These are phyloP conservation scores for Neophaeococcomyces mojaviensis DNA, from an alignment of 2,329 filamentous ascomycete species.

Conservation along the genomic window DNA sequence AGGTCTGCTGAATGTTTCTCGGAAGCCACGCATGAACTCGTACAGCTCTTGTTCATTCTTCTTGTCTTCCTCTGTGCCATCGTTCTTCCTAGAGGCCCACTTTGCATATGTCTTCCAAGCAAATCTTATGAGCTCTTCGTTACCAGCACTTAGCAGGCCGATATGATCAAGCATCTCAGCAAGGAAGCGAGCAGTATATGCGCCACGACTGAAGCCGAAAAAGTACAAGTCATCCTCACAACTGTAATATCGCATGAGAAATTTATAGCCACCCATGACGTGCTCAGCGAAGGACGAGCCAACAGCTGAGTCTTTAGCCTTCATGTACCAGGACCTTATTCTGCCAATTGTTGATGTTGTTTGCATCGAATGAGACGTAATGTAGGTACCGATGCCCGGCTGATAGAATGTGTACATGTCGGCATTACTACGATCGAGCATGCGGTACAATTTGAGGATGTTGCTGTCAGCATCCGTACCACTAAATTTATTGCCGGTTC, in stretches of 20 bases:
- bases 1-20: slow-evolving; percentile 71
- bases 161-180: slow-evolving; percentile 82
- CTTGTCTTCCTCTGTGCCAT: slow-evolving; percentile 33
- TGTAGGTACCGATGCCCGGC: slow-evolving; percentile 59
- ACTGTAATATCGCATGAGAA: slow-evolving; percentile 66
- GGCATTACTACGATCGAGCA: slow-evolving; percentile 23
- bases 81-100: slow-evolving; percentile 48
- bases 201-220: slow-evolving; percentile 66
- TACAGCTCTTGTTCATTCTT: slow-evolving; percentile 56
- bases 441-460: slow-evolving; percentile 40
- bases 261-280: slow-evolving; percentile 74
- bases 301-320: slow-evolving; percentile 67
- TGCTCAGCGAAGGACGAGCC: slow-evolving; percentile 75
- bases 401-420: slow-evolving; percentile 23
- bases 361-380: slow-evolving; percentile 45
- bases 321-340: slow-evolving; percentile 41
- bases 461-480: slow-evolving; percentile 40
- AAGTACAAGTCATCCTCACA: slow-evolving; percentile 57
- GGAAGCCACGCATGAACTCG: slow-evolving; percentile 68
- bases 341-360: slow-evolving; percentile 47
- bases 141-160: slow-evolving; percentile 69
- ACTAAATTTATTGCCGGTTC: slow-evolving; percentile 38
- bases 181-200: slow-evolving; percentile 66
- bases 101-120: slow-evolving; percentile 75
- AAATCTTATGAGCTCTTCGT: slow-evolving; percentile 77